phyloP scores from a whole-genome alignment of 352 stramenopile species.

The Globisporangium canariense region DNA sequence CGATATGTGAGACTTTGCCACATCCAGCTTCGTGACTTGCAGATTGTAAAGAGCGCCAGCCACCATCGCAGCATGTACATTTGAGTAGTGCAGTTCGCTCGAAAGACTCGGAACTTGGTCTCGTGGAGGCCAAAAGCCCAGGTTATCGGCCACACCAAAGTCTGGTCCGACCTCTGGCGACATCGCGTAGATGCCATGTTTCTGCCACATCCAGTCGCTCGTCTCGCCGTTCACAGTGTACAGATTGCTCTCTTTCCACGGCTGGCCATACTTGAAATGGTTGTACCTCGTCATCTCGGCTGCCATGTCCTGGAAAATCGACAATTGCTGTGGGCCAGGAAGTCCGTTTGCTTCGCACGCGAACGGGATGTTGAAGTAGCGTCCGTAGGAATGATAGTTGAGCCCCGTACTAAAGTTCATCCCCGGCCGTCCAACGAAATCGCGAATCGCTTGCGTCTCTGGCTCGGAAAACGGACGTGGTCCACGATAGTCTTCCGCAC shows the following conservation, averaged over 20 bases:
- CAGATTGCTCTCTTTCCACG: slow-evolving; percentile 81
- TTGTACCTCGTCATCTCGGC: slow-evolving; percentile 76
- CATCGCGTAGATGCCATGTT: slow-evolving; percentile 80
- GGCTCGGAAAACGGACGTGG: slow-evolving; percentile 72
- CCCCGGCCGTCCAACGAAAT: slow-evolving; percentile 47
- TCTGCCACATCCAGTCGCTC: slow-evolving; percentile 85
- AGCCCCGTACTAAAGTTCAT: slow-evolving; percentile 61
- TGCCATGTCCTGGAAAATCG: slow-evolving; percentile 50
- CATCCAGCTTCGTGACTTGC: slow-evolving; percentile 24
- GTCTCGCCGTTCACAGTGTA: slow-evolving; percentile 87
- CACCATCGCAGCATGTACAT: slow-evolving; percentile 48
- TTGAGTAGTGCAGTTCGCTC: slow-evolving; percentile 71
- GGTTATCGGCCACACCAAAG: slow-evolving; percentile 33
- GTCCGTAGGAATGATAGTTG: slow-evolving; percentile 86
- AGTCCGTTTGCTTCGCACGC: slow-evolving; percentile 64
- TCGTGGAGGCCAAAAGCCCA: slow-evolving; percentile 67
- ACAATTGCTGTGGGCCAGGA: slow-evolving; percentile 27
- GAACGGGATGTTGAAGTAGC: slow-evolving; percentile 83
- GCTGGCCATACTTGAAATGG: slow-evolving; percentile 68
- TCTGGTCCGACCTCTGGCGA: slow-evolving; percentile 75
- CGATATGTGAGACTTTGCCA: slow-evolving; percentile 17
- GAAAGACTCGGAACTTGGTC: slow-evolving; percentile 56
- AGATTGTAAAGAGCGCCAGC: slow-evolving; percentile 57
- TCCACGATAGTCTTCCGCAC: slow-evolving; percentile 74
- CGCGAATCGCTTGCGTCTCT: slow-evolving; percentile 71